Evolutionary conservation across 805 yeast genomes (phyloP), one percentile per base, ranked within the genome.

Genomic region (Ogataea neopini): DNA sequence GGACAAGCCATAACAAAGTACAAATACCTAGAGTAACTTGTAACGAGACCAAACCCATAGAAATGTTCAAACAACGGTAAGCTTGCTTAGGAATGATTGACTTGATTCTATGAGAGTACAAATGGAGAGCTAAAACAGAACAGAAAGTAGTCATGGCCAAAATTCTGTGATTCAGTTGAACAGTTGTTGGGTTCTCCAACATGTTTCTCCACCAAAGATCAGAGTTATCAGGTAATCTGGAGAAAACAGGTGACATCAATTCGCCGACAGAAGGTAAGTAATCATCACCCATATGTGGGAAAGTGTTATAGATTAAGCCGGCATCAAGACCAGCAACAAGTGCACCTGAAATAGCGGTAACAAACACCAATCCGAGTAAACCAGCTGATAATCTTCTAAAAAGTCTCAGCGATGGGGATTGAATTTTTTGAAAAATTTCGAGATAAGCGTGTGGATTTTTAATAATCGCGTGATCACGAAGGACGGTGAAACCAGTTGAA

Each of bases 291-390:
- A 94, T 94, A 59, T 84, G 87, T 26, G 99, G 99, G 78, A 90
- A 94, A 3, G 95, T 85, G 68, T 94, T 94, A 69, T 94, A 94
- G 56, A 94, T 90, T 68, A 91, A 74, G 42, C 99, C 99, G 2
- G 99, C 99, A 69, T 94, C 99, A 46, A 94, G 74, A 7, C 99
- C 99, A 13, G 99, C 99, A 38, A 94, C 99, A 76, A 94, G 81
- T 13, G 96, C 97, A 51, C 99, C 99, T 9, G 96, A 81, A 95
- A 94, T 86, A 14, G 97, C 96, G 15, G 99, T 94, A 34, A 85
- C 49, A 58, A 90, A 92, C 1, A 92, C 85, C 44, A 92, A 69
- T 2, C 73, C 82, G 25, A 88, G 71, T 34, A 94, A 68, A 0
- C 75, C 85, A 8, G 69, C 49, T 1, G 88, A 77, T 28, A 76